Base-by-base conservation (phyloP, 139 green algal species). In the Chlorella sp. region DNA sequence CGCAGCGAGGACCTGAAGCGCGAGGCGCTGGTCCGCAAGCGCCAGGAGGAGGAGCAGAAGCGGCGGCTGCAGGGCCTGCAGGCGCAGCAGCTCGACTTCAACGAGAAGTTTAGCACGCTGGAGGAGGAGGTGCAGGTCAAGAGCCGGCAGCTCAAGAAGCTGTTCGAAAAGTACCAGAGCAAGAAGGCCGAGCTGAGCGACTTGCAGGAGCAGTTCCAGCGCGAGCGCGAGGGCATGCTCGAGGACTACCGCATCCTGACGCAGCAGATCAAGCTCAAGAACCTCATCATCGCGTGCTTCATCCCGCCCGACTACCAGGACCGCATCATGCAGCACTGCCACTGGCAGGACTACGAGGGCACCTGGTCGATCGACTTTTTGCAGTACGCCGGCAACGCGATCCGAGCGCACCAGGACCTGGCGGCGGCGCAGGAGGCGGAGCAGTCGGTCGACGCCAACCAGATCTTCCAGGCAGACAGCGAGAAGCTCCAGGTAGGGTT, bases 231-330 rank as follows among this genome's bases (percentile, higher is more conserved):
- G 70, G 85, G 82, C 27, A 74, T 93, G 74, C 72, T 93, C 62
- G 86, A 88, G n/a, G 79, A 89, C 77, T 88, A 92, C 74, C 74
- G 59, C 14, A 64, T 64, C 24, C 6, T 64, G 59, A 64, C 26
- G 14, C 59, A 31, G 55, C 80, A 87, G 76, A 89, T 91, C 70
- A 90, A 93, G 79, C 74, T 93, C 27, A 89, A 91, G 77, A 88
- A 91, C 75, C 81, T 91, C 23, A 81, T 89, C 60, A 91, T 93
- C 49, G 86, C 86, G 4, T 87, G 81, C 49, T 93, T 90, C 83
- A 90, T 91, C 49, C 86, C 88, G 32, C 84, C 84, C 20, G 79
- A 86, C 36, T 90, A 90, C 78, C 88, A 93, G 69, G 86, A 91
- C 69, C 69, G 78, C 42, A 90, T 88, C 71, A 88, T 89, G 82